These are phyloP conservation scores for Plantago major DNA, from an alignment of 257 asterid genomes.

Conservation along the genomic window DNA sequence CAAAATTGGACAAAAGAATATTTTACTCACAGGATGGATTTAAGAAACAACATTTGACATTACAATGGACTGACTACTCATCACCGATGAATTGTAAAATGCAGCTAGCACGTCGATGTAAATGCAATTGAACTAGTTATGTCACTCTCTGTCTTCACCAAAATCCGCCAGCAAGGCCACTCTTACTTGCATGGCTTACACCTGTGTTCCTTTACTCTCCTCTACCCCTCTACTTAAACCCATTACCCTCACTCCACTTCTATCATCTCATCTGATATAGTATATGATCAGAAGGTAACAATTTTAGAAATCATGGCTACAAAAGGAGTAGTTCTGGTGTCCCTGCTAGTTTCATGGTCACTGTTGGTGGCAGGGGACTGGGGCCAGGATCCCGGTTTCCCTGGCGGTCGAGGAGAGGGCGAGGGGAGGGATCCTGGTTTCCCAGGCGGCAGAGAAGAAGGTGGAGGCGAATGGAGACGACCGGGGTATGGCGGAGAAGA, in stretches of 20 bases:
- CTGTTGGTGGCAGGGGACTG: slow-evolving; percentile 20
- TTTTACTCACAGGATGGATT: no score
- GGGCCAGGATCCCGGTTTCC: slow-evolving; percentile 1
- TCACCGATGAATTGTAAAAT: neutral
- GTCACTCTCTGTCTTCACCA: slow-evolving; percentile 29
- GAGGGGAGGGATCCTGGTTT: slow-evolving; percentile 30
- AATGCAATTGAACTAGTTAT: neutral
- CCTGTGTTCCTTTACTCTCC: slow-evolving; percentile 35
- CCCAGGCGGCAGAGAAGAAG: slow-evolving; percentile 48
- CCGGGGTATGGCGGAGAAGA: no score
- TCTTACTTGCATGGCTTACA: slow-evolving; percentile 59
- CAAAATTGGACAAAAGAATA: no score
- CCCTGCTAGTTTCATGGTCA: slow-evolving; percentile 24
- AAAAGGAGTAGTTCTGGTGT: neutral
- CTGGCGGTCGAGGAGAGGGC: slow-evolving; percentile 16
- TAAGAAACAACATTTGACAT: no score
- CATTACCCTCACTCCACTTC: neutral
- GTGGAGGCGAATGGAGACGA: slow-evolving; percentile 27
- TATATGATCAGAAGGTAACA: no score
- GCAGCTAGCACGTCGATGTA: neutral
- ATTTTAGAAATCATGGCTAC: no score
- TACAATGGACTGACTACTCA: neutral
- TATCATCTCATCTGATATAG: neutral
- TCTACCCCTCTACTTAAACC: slow-evolving; percentile 23
- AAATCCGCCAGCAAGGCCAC: slow-evolving; percentile 40